Percentiles rank a stretch among this genome's conserved stretches.
These are phyloP conservation scores for Volvox africanus DNA, from an alignment of 139 green algal species.

Conservation along the genomic window DNA sequence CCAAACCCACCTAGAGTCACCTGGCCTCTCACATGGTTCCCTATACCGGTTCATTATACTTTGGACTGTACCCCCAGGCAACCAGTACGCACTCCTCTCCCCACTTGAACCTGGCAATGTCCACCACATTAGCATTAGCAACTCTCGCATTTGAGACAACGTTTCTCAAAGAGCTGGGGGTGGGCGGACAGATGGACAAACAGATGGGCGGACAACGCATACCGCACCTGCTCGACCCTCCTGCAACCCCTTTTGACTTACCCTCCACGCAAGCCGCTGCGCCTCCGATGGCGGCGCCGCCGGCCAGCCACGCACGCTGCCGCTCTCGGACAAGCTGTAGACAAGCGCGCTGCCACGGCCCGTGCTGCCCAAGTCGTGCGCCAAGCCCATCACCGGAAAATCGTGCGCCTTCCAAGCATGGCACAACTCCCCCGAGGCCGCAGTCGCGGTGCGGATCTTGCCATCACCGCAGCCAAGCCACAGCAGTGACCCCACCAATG, in stretches of 20 bases:
- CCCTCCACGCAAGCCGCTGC: slow-evolving; percentile 38
- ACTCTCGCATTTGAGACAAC: too few relatives aligned
- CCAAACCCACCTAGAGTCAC: too few relatives aligned
- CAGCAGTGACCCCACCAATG: slow-evolving; percentile 54
- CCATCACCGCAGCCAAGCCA: slow-evolving; percentile 79
- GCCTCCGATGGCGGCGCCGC: slow-evolving; percentile 25
- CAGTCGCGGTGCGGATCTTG: slow-evolving; percentile 55
- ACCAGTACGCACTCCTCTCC: too few relatives aligned
- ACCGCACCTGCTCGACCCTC: not conserved
- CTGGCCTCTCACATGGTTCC: too few relatives aligned
- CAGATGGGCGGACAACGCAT: too few relatives aligned
- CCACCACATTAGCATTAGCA: too few relatives aligned
- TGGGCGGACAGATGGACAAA: too few relatives aligned
- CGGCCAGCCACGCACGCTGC: slow-evolving; percentile 76
- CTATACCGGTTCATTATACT: too few relatives aligned
- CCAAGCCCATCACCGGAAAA: slow-evolving; percentile 62
- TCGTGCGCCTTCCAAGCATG: slow-evolving; percentile 72
- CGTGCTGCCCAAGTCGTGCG: slow-evolving; percentile 23
- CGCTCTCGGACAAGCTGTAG: slow-evolving; percentile 75
- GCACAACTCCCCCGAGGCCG: not conserved
- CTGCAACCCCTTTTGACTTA: not conserved
- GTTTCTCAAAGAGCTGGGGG: too few relatives aligned
- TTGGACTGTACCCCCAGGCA: too few relatives aligned
- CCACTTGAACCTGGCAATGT: too few relatives aligned
- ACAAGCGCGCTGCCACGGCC: slow-evolving; percentile 50